A percentile compares a stretch with the other conserved stretches of the same genome.
phyloP scores from a whole-genome alignment of 2,329 filamentous ascomycete genomes.

The Hirsutella minnesotensis region DNA sequence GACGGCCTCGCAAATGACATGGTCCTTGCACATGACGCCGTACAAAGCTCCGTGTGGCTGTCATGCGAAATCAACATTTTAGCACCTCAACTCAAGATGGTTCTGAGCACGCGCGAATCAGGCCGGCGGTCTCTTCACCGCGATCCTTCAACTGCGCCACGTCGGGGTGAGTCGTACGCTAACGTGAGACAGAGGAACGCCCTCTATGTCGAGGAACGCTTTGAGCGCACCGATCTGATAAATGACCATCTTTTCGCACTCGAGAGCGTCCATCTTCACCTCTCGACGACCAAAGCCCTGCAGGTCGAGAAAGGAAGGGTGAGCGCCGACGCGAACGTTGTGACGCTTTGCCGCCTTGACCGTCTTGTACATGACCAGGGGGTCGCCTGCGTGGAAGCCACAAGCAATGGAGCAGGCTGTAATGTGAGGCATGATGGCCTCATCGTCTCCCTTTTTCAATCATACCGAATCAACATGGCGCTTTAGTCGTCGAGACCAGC shows the following conservation, averaged over 20 bases:
- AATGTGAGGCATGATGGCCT: conserved; percentile 47
- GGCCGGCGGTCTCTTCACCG: not conserved
- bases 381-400: conserved; percentile 48
- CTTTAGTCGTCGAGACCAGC: not conserved
- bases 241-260: conserved; percentile 42
- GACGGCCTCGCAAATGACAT: conserved; percentile 14
- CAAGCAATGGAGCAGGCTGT: conserved; percentile 53
- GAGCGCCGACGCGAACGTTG: conserved; percentile 45
- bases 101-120: too few relatives aligned
- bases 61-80: conserved; percentile 23
- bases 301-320: conserved; percentile 53
- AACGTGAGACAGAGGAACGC: conserved; percentile 44
- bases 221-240: conserved; percentile 55
- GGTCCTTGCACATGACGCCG: conserved; percentile 8
- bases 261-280: conserved; percentile 45
- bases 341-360: conserved; percentile 45
- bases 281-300: conserved; percentile 52
- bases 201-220: conserved; percentile 45
- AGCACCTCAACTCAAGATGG: not conserved
- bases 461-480: not conserved
- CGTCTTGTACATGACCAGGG: conserved; percentile 51
- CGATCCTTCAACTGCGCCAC: not conserved
- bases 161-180: conserved; percentile 31
- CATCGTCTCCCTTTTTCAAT: conserved; percentile 34
- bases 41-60: conserved; percentile 5